Evolutionary conservation across 2,329 filamentous ascomycete species (phyloP).

Genomic region (Neoscytalidium dimidiatum): DNA sequence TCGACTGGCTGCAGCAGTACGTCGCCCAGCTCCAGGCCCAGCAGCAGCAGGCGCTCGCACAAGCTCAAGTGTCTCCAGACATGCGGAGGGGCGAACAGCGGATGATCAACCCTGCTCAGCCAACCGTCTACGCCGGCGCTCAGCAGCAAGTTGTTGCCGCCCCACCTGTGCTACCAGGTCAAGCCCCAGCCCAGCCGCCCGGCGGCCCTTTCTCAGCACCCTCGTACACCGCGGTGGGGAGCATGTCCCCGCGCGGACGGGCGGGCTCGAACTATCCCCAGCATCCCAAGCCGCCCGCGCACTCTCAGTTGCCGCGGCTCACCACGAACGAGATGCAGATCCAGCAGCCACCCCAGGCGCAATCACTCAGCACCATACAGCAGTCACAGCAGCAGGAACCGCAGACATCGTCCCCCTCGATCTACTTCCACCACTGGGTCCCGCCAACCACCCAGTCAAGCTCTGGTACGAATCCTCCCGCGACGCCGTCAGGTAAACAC

Average conservation of each 20-base stretch:
- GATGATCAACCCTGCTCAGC: slow-evolving; percentile 42
- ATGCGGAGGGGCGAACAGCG: slow-evolving; percentile 41
- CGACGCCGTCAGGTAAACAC: slow-evolving; percentile 69
- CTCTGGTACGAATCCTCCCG: slow-evolving; percentile 64
- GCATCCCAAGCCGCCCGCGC: slow-evolving; percentile 47
- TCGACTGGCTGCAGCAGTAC: slow-evolving; percentile 55
- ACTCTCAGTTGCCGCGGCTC: slow-evolving; percentile 51
- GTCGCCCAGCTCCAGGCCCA: slow-evolving; percentile 46
- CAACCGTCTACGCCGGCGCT: slow-evolving; percentile 33
- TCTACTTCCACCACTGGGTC: slow-evolving; percentile 93
- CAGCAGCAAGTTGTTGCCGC: slow-evolving; percentile 36
- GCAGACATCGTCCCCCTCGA: slow-evolving; percentile 66
- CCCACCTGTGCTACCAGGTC: slow-evolving; percentile 39
- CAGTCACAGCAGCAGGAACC: slow-evolving; percentile 60
- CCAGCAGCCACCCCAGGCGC: slow-evolving; percentile 47
- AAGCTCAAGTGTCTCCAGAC: slow-evolving; percentile 38
- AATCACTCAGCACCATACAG: slow-evolving; percentile 44
- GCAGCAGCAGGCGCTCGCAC: slow-evolving; percentile 45
- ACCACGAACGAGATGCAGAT: slow-evolving; percentile 56
- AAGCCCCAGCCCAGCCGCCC: slow-evolving; percentile 37
- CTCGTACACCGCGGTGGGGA: slow-evolving; percentile 31
- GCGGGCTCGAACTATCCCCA: slow-evolving; percentile 32
- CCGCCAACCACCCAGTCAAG: slow-evolving; percentile 70
- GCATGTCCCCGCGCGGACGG: slow-evolving; percentile 37
- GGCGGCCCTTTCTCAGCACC: slow-evolving; percentile 43